Conservation (phyloP, 1,284 basidiomycete genomes). For the Rhodotorula sp. region DNA sequence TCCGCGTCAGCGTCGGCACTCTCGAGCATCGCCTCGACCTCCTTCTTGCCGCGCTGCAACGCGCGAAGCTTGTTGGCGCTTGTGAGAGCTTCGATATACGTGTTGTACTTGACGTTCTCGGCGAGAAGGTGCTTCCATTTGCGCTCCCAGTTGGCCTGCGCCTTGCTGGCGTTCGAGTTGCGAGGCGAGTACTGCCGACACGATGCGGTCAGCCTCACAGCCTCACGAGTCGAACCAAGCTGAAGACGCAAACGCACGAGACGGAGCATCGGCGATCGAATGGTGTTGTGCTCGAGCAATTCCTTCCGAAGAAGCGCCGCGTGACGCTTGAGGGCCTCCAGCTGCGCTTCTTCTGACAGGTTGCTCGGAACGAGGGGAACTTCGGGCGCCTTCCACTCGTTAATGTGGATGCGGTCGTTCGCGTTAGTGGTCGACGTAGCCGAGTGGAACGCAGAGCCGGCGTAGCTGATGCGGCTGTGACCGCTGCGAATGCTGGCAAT, state of each 20-base stretch:
- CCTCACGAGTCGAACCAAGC: no score
- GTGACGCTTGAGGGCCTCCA: slow-evolving; percentile 79
- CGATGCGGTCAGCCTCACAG: not conserved
- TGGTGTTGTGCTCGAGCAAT: slow-evolving; percentile 74
- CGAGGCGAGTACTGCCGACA: slow-evolving; percentile 69
- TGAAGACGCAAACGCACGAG: slow-evolving; percentile 58
- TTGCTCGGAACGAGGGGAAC: slow-evolving; percentile 75
- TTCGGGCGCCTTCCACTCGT: slow-evolving; percentile 90
- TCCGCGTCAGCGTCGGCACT: slow-evolving; percentile 27
- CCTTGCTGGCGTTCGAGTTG: slow-evolving; percentile 70
- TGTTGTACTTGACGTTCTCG: slow-evolving; percentile 92
- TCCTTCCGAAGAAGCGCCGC: slow-evolving; percentile 73
- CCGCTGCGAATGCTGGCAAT: slow-evolving; percentile 38
- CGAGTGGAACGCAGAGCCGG: not conserved
- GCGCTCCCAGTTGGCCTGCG: slow-evolving; percentile 85
- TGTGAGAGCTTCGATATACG: slow-evolving; percentile 86
- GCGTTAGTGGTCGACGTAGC: slow-evolving; percentile 37
- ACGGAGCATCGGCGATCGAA: slow-evolving; percentile 76
- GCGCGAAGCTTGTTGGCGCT: slow-evolving; percentile 66
- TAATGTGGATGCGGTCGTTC: slow-evolving; percentile 71
- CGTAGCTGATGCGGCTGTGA: slow-evolving; percentile 8
- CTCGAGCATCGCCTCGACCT: slow-evolving; percentile 35
- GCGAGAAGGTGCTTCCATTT: slow-evolving; percentile 82
- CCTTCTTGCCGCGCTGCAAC: slow-evolving; percentile 38
- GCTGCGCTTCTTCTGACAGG: slow-evolving; percentile 87